A percentile compares a stretch with the other conserved stretches of the same genome.
Conservation (phyloP, 208 protist species). For the Crithidia sp. region DNA sequence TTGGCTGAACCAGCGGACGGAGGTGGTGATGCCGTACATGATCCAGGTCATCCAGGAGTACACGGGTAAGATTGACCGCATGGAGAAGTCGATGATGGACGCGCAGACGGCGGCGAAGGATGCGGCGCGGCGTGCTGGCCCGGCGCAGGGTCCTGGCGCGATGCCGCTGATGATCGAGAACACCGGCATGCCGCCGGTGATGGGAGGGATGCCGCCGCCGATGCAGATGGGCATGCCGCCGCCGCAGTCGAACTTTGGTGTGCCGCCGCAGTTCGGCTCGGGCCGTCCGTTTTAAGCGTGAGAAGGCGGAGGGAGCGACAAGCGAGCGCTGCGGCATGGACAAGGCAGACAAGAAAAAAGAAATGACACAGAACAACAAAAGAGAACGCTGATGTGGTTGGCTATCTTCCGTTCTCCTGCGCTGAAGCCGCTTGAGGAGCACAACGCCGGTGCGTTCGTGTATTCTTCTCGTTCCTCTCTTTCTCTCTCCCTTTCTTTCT, state of each 20-base stretch:
- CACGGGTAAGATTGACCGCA: conserved; percentile 81
- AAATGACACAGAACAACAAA: no score
- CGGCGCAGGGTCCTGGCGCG: conserved; percentile 36
- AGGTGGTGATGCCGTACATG: conserved; percentile 99
- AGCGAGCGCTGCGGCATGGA: background rate
- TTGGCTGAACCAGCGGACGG: conserved; percentile 97
- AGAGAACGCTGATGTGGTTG: no score
- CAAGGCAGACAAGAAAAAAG: no score
- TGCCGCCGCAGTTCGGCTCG: conserved; percentile 61
- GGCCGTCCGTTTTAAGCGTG: conserved; percentile 54
- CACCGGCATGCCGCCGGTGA: conserved; percentile 37
- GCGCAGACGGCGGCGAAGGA: conserved; percentile 89
- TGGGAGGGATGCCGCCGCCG: conserved; percentile 37
- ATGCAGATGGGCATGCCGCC: conserved; percentile 49
- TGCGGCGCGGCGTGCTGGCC: conserved; percentile 65
- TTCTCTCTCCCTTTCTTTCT: background rate
- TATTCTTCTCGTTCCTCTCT: no score
- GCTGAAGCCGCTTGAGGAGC: background rate
- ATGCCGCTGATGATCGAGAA: conserved; percentile 81
- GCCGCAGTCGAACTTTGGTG: conserved; percentile 45
- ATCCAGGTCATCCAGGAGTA: conserved; percentile 97
- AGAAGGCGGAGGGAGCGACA: background rate
- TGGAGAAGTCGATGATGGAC: conserved; percentile 85
- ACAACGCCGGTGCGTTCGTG: background rate
- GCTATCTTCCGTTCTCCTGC: background rate